Base-by-base conservation (phyloP, 768 basidiomycete species). In the Rickenella mellea region DNA sequence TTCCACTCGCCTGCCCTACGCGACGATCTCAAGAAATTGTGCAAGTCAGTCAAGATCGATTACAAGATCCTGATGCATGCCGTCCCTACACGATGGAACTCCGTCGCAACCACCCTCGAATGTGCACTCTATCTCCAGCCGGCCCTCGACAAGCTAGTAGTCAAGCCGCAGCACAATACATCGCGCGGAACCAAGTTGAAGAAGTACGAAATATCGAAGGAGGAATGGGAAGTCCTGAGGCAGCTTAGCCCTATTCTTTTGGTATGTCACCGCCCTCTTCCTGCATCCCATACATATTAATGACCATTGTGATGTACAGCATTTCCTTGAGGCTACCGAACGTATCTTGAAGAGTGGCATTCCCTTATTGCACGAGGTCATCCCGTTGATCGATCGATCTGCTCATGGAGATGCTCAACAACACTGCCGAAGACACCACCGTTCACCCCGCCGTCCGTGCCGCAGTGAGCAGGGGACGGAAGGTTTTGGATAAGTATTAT, bases 11-110 rank as follows among this genome's bases (percentile, higher is more conserved):
- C n/a, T n/a, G n/a, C n/a, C n/a, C n/a, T n/a, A n/a, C n/a, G n/a
- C n/a, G n/a, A n/a, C n/a, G n/a, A n/a, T n/a, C n/a, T n/a, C n/a
- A n/a, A n/a, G n/a, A n/a, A n/a, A n/a, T n/a, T n/a, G n/a, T n/a
- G n/a, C n/a, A n/a, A n/a, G n/a, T n/a, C n/a, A n/a, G n/a, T n/a
- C n/a, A n/a, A n/a, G n/a, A n/a, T n/a, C n/a, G n/a, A n/a, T n/a
- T n/a, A n/a, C n/a, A n/a, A n/a, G n/a, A n/a, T n/a, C n/a, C n/a
- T n/a, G n/a, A n/a, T n/a, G n/a, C n/a, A n/a, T n/a, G n/a, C n/a
- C n/a, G n/a, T n/a, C n/a, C n/a, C n/a, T n/a, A 56, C 56, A 5
- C 44, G 50, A 2, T 59, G 57, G 55, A 59, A 57, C 41, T 50
- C 46, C 8, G 48, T 53, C 14, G 32, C 54, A 1, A 15, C 45